A percentile compares a stretch with the other conserved stretches of the same genome.
These are phyloP conservation scores for Aspergillus persii DNA, from an alignment of 2,329 filamentous ascomycete genomes.

Conservation along the genomic window DNA sequence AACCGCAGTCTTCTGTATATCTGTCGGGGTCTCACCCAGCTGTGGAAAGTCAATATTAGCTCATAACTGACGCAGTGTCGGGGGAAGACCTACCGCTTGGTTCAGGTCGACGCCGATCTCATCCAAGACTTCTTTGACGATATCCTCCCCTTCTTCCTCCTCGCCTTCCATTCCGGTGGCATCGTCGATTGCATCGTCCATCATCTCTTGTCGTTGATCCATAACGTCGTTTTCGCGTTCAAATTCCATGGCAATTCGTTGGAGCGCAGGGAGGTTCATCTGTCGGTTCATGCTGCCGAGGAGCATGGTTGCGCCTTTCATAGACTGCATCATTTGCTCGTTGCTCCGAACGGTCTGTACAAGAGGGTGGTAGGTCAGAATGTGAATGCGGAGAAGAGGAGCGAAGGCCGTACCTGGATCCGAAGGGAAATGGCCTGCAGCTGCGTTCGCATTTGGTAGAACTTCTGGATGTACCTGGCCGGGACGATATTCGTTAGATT, in stretches of 20 bases:
- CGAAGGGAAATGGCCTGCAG: conserved; percentile 92
- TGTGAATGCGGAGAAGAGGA: not conserved
- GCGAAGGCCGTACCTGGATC: conserved; percentile 67
- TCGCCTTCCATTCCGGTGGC: conserved; percentile 79
- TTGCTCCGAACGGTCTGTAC: conserved; percentile 89
- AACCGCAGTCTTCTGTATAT: conserved; percentile 70
- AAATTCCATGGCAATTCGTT: conserved; percentile 98
- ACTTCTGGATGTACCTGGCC: conserved; percentile 87
- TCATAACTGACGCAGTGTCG: not conserved
- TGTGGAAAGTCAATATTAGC: conserved; percentile 42
- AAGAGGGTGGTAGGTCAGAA: not conserved
- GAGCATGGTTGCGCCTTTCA: conserved; percentile 94
- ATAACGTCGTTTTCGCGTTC: conserved; percentile 99
- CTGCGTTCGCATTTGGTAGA: conserved; percentile 97
- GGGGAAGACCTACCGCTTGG: conserved; percentile 66
- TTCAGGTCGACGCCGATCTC: conserved; percentile 95
- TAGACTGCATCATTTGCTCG: conserved; percentile 99
- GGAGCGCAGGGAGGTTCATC: conserved; percentile 94
- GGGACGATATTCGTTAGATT: conserved; percentile 2
- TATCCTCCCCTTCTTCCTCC: conserved; percentile 94
- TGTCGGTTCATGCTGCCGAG: conserved; percentile 95
- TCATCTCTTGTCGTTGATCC: conserved; percentile 99
- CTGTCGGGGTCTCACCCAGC: conserved; percentile 89
- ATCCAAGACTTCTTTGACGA: conserved; percentile 93
- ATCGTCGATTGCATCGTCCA: conserved; percentile 98